Conservation (phyloP, 345 rosid species). For the Cochlearia excelsa region DNA sequence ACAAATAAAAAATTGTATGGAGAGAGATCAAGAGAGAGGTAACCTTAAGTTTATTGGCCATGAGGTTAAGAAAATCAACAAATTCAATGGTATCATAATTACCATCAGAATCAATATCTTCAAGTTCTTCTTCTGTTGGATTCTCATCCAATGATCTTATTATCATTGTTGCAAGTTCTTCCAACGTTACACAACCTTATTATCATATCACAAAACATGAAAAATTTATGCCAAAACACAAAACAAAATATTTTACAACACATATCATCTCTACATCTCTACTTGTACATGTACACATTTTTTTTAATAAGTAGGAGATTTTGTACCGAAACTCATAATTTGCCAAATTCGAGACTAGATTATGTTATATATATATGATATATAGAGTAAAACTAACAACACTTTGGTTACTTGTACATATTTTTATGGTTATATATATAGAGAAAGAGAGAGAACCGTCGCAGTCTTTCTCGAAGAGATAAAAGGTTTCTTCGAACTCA, state of each 20-base stretch:
- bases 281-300: no score
- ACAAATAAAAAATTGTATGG: not conserved
- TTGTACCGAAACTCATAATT: no score
- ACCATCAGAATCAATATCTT: conserved; percentile 47
- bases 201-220: no score
- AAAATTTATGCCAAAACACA: no score
- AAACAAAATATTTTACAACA: not conserved
- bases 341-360: no score
- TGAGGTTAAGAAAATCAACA: conserved; percentile 64
- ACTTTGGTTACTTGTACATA: no score
- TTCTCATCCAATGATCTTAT: conserved; percentile 47
- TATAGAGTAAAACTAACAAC: no score
- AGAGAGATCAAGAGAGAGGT: not conserved
- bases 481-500: conserved; percentile 67
- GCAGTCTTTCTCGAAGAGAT: conserved; percentile 72
- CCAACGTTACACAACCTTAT: conserved; percentile 54
- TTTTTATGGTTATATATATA: not conserved
- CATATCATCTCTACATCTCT: not conserved
- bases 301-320: no score
- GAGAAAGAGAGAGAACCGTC: conserved; percentile 48
- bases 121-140: conserved; percentile 59
- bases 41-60: conserved; percentile 71
- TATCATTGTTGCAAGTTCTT: conserved; percentile 48
- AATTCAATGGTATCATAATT: conserved; percentile 58
- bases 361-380: no score